These are phyloP conservation scores for Cladosporium sp. DNA, from an alignment of 2,329 filamentous ascomycete genomes.

Conservation along the genomic window DNA sequence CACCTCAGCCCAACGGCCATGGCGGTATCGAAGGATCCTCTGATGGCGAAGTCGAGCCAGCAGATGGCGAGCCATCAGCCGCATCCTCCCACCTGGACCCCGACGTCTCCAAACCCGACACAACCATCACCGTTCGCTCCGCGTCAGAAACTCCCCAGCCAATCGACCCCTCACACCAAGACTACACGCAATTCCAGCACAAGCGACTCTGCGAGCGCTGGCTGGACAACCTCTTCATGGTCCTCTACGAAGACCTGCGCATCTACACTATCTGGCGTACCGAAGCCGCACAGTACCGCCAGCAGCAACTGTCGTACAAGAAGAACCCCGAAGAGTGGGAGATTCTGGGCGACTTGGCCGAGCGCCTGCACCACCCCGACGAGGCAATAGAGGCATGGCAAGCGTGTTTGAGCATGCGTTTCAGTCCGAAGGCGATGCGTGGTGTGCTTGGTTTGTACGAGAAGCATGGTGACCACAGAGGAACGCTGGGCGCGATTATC, in stretches of 20 bases:
- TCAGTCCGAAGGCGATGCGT: slow-evolving; percentile 87
- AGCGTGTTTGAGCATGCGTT: slow-evolving; percentile 80
- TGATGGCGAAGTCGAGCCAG: slow-evolving; percentile 19
- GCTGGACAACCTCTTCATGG: slow-evolving; percentile 99
- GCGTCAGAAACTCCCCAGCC: slow-evolving; percentile 34
- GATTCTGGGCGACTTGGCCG: slow-evolving; percentile 88
- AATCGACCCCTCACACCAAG: slow-evolving; percentile 62
- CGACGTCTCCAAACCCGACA: slow-evolving; percentile 37
- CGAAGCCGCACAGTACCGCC: slow-evolving; percentile 92
- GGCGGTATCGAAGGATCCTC: slow-evolving; percentile 39
- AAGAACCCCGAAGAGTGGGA: slow-evolving; percentile 98
- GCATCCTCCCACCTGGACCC: slow-evolving; percentile 34
- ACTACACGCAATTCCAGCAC: slow-evolving; percentile 90
- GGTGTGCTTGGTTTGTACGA: slow-evolving; percentile 82
- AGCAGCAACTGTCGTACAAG: slow-evolving; percentile 92
- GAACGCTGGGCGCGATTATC: slow-evolving; percentile 82
- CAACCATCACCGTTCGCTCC: slow-evolving; percentile 36
- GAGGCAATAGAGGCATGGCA: slow-evolving; percentile 94
- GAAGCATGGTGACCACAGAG: slow-evolving; percentile 73
- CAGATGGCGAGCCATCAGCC: slow-evolving; percentile 30
- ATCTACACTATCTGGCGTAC: slow-evolving; percentile 99
- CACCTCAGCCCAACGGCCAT: slow-evolving; percentile 47
- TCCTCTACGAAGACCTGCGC: slow-evolving; percentile 93
- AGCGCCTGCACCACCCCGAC: slow-evolving; percentile 86
- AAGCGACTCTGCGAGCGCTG: slow-evolving; percentile 96